Base-by-base conservation (phyloP, 108 stramenopile species). In the Skeletonema costatum region DNA sequence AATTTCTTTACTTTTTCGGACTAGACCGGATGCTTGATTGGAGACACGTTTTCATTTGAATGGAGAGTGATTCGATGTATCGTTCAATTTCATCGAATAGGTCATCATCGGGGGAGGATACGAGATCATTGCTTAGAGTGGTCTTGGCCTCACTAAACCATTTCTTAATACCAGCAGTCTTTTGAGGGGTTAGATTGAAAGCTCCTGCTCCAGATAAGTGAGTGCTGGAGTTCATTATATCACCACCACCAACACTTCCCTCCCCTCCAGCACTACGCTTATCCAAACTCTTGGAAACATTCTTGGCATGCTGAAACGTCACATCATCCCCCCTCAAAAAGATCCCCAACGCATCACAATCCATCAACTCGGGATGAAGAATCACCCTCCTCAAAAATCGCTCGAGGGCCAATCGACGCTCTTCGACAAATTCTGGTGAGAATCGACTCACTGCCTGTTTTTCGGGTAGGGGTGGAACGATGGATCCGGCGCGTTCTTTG, bases 401-500 rank as follows among this genome's bases (percentile, higher is more conserved):
- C 60, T 99, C 99, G 19, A 99, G 73, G 17, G 81, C 68, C 19
- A 78, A 62, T 8, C 98, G 88, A 41, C 98, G 89, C 63, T 91
- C 89, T 81, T 97, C 96, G 13, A 97, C 74, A 78, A 94, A 98
- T 44, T 85, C 87, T n/a, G 95, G 88, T 53, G 86, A 85, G 74
- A 98, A 98, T 35, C 97, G 91, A 13, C 89, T 85, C 10, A 98
- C 93, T 2, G 96, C 93, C 68, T 97, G 90, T 77, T 99, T 99
- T 64, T 98, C 99, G 0, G 99, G 99, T 50, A 99, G 76, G 11
- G 97, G 98, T n/a, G 99, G 99, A 12, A 98, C 84, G 53, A 99
- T 96, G 56, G 92, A 79, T 13, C 99, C 99, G 12, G 97, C 93
- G 19, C 91, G 86, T 77, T 97, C 96, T 48, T 72, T 78, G 32